Base-by-base conservation (phyloP, 2,329 filamentous ascomycete genomes). In the Daldinia eschscholtzii region DNA sequence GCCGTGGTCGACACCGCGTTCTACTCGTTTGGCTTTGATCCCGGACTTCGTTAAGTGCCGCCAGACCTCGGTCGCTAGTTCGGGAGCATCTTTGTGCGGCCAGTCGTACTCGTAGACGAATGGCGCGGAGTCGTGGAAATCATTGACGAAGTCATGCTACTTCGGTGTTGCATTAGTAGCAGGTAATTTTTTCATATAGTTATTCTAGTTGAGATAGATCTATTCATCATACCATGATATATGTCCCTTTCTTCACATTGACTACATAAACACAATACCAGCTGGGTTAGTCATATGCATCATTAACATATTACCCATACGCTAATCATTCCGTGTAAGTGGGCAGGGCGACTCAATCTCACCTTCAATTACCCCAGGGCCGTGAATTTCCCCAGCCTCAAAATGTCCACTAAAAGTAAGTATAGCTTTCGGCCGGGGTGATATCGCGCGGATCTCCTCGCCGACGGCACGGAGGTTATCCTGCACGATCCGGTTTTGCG, bases 91-190 rank as follows among this genome's bases (percentile, higher is more conserved):
- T 23, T 39, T 4, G 28, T 74, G 72, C 20, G 72, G 70, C 72
- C 72, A 74, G 6, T 74, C 66, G 48, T 74, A 74, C 28, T 74
- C 72, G 50, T 74, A 74, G 23, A 74, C 72, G 37, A 67, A 74
- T 2, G 72, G 72, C 13, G 62, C 66, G 2, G 70, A 70, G 50
- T 74, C 72, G 60, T 74, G 70, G 58, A 74, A 74, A 57, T 74
- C 72, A 55, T 71, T 74, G 58, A 74, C 72, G 23, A 74, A 74
- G 35, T 74, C 72, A 37, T 74, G 68, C 72, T 74, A 39, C 57
- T 52, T 52, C 4, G 12, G 6, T 12, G 6, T 35, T 35, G 33
- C 7, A 35, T 35, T 35, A 35, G 33, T 33, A 33, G 30, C n/a
- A n/a, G n/a, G n/a, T n/a, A n/a, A n/a, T n/a, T n/a, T n/a, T n/a